phyloP scores from a whole-genome alignment of 768 basidiomycete species.

The Butyriboletus loyo region DNA sequence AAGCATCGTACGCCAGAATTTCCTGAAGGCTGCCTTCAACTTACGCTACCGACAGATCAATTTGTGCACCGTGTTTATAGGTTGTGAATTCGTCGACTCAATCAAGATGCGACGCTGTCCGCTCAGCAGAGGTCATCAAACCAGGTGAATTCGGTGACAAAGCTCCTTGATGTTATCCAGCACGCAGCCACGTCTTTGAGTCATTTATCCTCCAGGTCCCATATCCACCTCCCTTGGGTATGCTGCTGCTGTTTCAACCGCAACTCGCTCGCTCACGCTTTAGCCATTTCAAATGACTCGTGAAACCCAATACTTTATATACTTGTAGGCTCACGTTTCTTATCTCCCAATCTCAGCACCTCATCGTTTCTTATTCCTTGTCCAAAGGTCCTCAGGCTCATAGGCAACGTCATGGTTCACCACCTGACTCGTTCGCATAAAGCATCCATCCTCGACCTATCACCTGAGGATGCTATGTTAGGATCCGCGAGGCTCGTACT shows the following conservation, averaged over 20 bases:
- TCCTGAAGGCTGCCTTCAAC: no score
- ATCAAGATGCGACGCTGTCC: no score
- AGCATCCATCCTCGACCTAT: neutral
- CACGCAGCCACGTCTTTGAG: neutral
- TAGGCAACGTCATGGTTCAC: neutral
- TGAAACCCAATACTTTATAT: no score
- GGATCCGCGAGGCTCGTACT: neutral
- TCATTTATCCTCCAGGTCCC: neutral
- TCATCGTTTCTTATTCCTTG: neutral
- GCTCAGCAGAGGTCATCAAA: no score
- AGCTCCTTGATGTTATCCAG: no score
- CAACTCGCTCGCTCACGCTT: neutral
- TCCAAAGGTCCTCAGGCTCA: neutral
- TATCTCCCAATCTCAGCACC: neutral
- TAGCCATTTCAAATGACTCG: neutral
- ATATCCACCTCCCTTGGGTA: neutral
- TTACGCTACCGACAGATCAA: no score
- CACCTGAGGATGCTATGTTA: neutral
- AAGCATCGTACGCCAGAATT: no score
- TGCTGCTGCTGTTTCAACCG: no score
- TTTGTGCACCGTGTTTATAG: no score
- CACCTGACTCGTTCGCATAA: neutral
- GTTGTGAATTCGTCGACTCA: no score
- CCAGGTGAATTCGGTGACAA: no score
- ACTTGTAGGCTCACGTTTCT: neutral